Evolutionary conservation across 306 rosid genomes (phyloP), one percentile per base, ranked within the genome.

Genomic region (Phaseolus lunatus): DNA sequence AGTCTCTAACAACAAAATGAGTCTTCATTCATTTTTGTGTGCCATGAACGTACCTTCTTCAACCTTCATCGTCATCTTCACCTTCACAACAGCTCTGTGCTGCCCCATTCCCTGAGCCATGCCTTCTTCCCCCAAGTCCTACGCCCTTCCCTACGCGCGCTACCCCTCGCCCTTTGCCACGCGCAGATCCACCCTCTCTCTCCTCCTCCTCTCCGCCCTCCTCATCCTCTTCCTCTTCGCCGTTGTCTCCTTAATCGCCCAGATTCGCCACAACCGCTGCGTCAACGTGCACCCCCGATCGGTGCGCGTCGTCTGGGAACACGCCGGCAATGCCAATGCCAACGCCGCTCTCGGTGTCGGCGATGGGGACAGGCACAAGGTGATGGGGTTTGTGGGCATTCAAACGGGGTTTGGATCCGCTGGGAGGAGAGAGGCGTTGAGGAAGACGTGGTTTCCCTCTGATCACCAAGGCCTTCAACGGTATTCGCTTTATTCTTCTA

Each of bases 371-470:
- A 67, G 97, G 63, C 90, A 85, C 11, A 92, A 92, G 83, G 96
- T 88, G 8, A 90, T 92, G 95, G 98, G 91, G 9, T 95, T 95
- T 49, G 97, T 95, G 2, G 98, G 97, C 1, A 85, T 95, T 80
- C 92, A 88, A 6, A 95, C 99, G 5, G 99, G 99, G 3, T 95
- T 92, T 67, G 85, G 85, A 77, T 95, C 99, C 22, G 91, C 57
- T 4, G 97, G 97, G 5, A 83, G 99, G 54, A 82, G 99, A 45
- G 73, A 18, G 1, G 68, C 99, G 1, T 65, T 95, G 87, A 85
- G 99, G 78, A 88, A 86, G 70, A 95, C 99, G 77, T 95, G 99
- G 99, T 84, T 92, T 79, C 99, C 97, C 35, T 86, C 97, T 7
- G 94, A 95, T 88, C 87, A 81, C n/a, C 85, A 86, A 72, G 90